These are phyloP conservation scores for Colletotrichum sp. DNA, from an alignment of 2,329 filamentous ascomycete genomes.

Conservation along the genomic window DNA sequence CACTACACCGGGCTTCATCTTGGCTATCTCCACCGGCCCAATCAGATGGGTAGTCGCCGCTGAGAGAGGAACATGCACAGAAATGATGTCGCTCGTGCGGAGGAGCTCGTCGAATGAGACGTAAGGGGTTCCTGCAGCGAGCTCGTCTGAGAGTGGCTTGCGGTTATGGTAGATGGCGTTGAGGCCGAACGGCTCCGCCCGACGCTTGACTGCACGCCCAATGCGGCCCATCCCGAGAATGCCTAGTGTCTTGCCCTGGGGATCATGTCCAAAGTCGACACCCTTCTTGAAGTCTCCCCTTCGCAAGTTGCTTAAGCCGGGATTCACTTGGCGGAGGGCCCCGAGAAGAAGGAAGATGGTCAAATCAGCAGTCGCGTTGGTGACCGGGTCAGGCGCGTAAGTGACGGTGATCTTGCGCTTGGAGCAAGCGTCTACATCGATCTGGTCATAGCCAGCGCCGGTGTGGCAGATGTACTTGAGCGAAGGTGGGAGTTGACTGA, in stretches of 20 bases:
- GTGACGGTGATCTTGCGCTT: conserved; percentile 24
- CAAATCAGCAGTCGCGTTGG: conserved; percentile 45
- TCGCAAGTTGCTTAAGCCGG: conserved; percentile 26
- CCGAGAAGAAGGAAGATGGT: conserved; percentile 33
- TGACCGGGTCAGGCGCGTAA: conserved; percentile 35
- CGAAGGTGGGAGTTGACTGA: conserved; percentile 46
- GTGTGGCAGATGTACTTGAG: conserved; percentile 43
- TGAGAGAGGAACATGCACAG: conserved; percentile 57
- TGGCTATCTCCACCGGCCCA: conserved; percentile 49
- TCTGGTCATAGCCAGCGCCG: conserved; percentile 32
- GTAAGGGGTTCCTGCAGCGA: conserved; percentile 28
- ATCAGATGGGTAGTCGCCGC: conserved; percentile 58
- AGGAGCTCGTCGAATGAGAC: conserved; percentile 62
- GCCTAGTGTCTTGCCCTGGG: conserved; percentile 36
- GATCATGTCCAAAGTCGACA: conserved; percentile 38
- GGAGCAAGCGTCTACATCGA: conserved; percentile 29
- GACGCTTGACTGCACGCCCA: conserved; percentile 38
- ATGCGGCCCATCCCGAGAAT: conserved; percentile 44
- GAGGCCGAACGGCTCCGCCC: conserved; percentile 55
- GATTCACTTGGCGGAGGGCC: conserved; percentile 32
- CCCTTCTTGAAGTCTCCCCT: conserved; percentile 27
- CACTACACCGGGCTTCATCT: conserved; percentile 61
- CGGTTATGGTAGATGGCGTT: conserved; percentile 58
- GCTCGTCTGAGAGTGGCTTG: conserved; percentile 26
- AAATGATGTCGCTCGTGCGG: conserved; percentile 57